Percentiles rank a stretch among this genome's conserved stretches.
These are phyloP conservation scores for Trichocomaceae sp. DNA, from an alignment of 2,329 filamentous ascomycete species.

Conservation along the genomic window DNA sequence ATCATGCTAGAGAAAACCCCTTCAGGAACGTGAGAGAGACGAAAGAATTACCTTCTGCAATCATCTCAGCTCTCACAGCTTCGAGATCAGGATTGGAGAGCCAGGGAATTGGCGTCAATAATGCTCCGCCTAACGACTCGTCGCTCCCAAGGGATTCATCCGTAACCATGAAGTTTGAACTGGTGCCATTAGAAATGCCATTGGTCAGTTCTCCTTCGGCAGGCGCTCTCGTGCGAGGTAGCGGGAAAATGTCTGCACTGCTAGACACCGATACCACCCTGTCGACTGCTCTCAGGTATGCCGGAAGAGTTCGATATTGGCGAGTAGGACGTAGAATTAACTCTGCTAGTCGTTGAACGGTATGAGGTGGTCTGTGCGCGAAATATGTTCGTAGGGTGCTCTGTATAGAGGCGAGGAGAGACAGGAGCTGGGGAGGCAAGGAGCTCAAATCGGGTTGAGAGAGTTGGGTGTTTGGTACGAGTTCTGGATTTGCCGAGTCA, in stretches of 20 bases:
- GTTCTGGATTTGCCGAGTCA: not conserved
- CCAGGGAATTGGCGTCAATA: conserved; percentile 94
- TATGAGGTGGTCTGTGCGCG: conserved; percentile 72
- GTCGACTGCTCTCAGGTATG: conserved; percentile 86
- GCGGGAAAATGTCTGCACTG: conserved; percentile 69
- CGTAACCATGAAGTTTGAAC: conserved; percentile 30
- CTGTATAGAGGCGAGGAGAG: conserved; percentile 56
- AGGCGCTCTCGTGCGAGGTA: conserved; percentile 41
- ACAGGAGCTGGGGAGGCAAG: conserved; percentile 58
- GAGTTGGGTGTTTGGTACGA: conserved; percentile 38
- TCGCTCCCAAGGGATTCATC: conserved; percentile 62
- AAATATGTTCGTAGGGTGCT: conserved; percentile 61
- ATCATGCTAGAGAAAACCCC: not conserved
- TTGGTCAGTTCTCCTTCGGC: conserved; percentile 41
- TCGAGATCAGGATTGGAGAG: conserved; percentile 43
- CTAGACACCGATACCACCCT: conserved; percentile 87
- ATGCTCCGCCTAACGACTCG: conserved; percentile 79
- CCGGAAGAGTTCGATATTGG: conserved; percentile 73
- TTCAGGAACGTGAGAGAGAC: not conserved
- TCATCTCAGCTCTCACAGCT: conserved; percentile 16
- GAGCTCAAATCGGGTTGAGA: conserved; percentile 43
- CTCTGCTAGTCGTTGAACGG: conserved; percentile 85
- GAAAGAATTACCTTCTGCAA: conserved; percentile 14
- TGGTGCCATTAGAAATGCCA: conserved; percentile 43
- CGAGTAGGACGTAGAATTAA: conserved; percentile 67